phyloP scores from a whole-genome alignment of 2,329 filamentous ascomycete species.

The Falciphora oryzae region DNA sequence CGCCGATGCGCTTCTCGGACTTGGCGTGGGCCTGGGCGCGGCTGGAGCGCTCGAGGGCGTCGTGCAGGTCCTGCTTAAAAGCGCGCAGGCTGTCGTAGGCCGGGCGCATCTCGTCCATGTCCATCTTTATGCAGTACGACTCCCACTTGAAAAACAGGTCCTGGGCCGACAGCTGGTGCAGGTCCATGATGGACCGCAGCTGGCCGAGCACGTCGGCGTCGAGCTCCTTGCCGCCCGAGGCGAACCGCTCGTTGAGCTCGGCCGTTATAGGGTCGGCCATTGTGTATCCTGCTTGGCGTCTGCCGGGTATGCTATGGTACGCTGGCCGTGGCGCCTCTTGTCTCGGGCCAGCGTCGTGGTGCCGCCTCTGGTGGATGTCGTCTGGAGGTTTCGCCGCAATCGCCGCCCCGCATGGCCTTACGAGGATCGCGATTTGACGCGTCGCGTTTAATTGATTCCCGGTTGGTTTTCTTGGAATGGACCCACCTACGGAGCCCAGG shows the following conservation, averaged over 20 bases:
- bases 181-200: conserved; percentile 76
- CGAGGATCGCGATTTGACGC: not conserved
- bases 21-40: conserved; percentile 55
- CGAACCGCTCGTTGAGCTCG: conserved; percentile 48
- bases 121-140: conserved; percentile 94
- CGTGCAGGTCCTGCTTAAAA: conserved; percentile 83
- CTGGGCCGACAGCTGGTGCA: conserved; percentile 75
- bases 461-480: too few species aligned
- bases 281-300: conserved; percentile 5
- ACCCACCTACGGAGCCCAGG: too few species aligned
- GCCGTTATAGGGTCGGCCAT: conserved; percentile 35
- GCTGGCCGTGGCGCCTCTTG: not conserved
- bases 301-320: not conserved
- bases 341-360: not conserved
- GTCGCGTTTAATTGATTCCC: not conserved
- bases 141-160: conserved; percentile 99
- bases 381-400: not conserved
- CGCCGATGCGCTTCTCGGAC: conserved; percentile 55
- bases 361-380: not conserved
- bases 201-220: conserved; percentile 74
- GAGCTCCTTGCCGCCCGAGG: conserved; percentile 50
- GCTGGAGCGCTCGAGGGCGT: conserved; percentile 71
- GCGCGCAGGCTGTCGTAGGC: conserved; percentile 65
- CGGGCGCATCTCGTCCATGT: conserved; percentile 67
- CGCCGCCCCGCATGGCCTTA: too few species aligned